phyloP scores from a whole-genome alignment of 768 basidiomycete species.

The Trametes cubensis region DNA sequence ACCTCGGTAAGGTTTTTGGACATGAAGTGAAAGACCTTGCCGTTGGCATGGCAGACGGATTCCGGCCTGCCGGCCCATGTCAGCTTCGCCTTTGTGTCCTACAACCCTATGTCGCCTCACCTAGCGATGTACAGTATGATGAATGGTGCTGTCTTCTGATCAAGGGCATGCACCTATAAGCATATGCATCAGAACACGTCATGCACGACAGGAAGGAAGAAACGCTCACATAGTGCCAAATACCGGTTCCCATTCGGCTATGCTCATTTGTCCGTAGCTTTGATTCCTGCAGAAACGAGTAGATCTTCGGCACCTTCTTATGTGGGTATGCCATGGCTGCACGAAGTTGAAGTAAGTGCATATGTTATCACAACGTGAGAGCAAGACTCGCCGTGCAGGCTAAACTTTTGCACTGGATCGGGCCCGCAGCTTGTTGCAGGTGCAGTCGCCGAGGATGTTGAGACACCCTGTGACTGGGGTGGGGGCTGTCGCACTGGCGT shows the following conservation, averaged over 20 bases:
- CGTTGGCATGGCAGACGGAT: not conserved
- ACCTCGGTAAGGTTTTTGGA: not conserved
- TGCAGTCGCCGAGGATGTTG: too few relatives aligned
- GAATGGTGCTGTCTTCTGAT: not conserved
- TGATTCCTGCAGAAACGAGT: not conserved
- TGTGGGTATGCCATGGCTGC: not conserved
- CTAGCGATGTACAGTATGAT: not conserved
- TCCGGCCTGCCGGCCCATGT: not conserved
- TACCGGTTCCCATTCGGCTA: not conserved
- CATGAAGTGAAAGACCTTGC: not conserved
- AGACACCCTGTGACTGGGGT: too few relatives aligned
- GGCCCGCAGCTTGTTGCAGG: not conserved
- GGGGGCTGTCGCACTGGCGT: too few relatives aligned
- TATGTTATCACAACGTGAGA: not conserved
- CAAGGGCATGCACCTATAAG: not conserved
- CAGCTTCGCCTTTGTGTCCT: not conserved
- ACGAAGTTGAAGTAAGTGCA: not conserved
- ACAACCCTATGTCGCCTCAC: not conserved
- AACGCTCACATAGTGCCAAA: not conserved
- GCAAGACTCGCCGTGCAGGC: not conserved
- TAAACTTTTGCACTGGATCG: not conserved
- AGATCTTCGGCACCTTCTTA: not conserved
- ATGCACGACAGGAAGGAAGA: not conserved
- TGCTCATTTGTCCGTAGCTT: not conserved
- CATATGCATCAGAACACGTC: not conserved